Evolutionary conservation across 441 rosid genomes (phyloP), one percentile per base, ranked within the genome.

Genomic region (Croton laevigatus): DNA sequence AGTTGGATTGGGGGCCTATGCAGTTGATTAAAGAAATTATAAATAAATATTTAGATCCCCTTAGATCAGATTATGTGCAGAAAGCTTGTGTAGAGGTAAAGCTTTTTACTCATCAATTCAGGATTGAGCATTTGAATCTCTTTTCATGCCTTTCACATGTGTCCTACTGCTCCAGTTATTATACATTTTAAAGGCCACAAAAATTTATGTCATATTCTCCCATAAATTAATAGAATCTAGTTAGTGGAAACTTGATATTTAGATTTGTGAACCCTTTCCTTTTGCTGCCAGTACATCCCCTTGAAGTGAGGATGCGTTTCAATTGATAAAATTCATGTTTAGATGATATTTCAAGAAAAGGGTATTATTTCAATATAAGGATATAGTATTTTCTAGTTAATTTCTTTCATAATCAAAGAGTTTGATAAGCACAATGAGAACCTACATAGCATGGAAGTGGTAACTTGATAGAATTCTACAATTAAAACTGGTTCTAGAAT

Each of bases 1-100:
- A 89, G 98, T 76, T 82, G 86, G 93, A 71, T 85, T 70, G 68
- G 75, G 34, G 51, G 66, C n/a, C 12, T 68, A 44, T 53, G 37
- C 27, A 55, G 54, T 63, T 69, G 45, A 69, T 37, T 42, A 69
- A 11, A 42, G 60, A 51, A 46, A 62, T 65, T 40, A 32, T 16
- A 12, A 37, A 17, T 14, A 55, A 27, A 51, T 27, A 42, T 40
- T 17, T 12, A 42, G 65, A 59, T 59, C 34, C 34, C 58, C 63
- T 45, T 69, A 53, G 40, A 19, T 16, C 20, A 37, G 36, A 27
- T 57, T 32, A 40, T 40, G 38, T 60, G 34, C 49, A 16, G 59
- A 22, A 54, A 44, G 36, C 34, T 64, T 38, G 22, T 42, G 36
- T 37, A 45, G 37, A 72, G 71, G 74, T 69, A 65, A 48, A 34